Evolutionary conservation across 2,329 filamentous ascomycete species (phyloP).

Genomic region (Botrytis galanthina): DNA sequence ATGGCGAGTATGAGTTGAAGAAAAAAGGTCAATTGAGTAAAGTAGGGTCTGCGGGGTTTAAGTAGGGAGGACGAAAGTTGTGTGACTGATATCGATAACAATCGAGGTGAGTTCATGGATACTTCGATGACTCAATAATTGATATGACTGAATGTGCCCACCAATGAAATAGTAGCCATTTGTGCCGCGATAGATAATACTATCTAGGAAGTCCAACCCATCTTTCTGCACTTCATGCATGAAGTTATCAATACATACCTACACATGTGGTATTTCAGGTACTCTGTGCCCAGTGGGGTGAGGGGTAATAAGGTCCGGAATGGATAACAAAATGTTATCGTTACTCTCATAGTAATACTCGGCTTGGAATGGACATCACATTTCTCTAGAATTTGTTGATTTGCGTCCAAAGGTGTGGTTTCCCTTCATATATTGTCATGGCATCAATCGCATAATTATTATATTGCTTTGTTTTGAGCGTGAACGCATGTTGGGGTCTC

Average conservation of each 20-base stretch:
- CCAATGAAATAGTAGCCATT: background rate
- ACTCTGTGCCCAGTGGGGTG: background rate
- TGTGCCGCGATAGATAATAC: background rate
- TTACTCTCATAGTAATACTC: background rate
- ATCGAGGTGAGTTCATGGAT: background rate
- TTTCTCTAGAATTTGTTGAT: background rate
- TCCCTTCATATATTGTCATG: background rate
- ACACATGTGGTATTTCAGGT: too few species aligned
- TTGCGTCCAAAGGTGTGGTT: background rate
- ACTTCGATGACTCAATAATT: background rate
- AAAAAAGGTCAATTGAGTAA: background rate
- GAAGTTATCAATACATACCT: too few species aligned
- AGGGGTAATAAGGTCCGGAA: background rate
- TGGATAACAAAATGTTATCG: background rate
- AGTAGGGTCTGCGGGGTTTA: background rate
- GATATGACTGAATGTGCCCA: background rate
- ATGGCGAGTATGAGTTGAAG: background rate
- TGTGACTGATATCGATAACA: background rate
- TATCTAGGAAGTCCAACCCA: background rate
- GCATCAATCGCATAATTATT: background rate
- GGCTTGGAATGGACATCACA: too few species aligned
- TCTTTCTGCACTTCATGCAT: background rate
- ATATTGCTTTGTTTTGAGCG: background rate
- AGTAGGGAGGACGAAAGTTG: background rate
- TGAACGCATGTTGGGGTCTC: background rate